These are phyloP conservation scores for Cercophora newfieldiana DNA, from an alignment of 495 filamentous ascomycete species.

Conservation along the genomic window DNA sequence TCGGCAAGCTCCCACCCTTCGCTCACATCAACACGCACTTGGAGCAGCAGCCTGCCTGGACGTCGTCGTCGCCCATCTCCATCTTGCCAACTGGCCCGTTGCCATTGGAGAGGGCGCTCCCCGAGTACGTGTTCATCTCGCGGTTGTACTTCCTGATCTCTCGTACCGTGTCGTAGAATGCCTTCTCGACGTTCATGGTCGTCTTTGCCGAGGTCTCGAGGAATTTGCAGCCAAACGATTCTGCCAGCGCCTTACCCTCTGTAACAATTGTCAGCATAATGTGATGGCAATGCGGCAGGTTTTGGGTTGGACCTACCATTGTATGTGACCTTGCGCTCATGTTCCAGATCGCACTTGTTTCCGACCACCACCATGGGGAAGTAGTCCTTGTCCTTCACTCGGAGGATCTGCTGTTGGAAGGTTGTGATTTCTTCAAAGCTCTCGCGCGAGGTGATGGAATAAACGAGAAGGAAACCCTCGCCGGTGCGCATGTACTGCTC, in stretches of 20 bases:
- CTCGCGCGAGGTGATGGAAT: constrained; percentile 95
- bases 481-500: constrained; percentile 99
- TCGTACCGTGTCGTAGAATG: constrained; percentile 96
- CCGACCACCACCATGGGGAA: constrained; percentile 99
- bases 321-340: constrained; percentile 83
- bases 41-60: constrained; percentile 76
- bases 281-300: not conserved
- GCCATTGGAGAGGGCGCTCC: constrained; percentile 59
- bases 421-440: constrained; percentile 98
- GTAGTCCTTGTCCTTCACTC: constrained; percentile 98
- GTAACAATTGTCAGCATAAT: constrained; percentile 34
- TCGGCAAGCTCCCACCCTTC: not conserved
- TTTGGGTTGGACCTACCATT: constrained; percentile 63
- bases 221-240: constrained; percentile 91
- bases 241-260: constrained; percentile 90
- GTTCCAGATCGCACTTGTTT: constrained; percentile 98
- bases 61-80: constrained; percentile 72
- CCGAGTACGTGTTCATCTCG: constrained; percentile 85
- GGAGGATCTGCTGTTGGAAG: constrained; percentile 96
- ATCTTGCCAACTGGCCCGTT: constrained; percentile 68
- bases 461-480: constrained; percentile 96
- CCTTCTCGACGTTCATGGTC: constrained; percentile 95
- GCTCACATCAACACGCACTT: constrained; percentile 89
- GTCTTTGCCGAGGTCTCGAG: constrained; percentile 99
- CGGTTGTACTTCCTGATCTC: constrained; percentile 98